phyloP scores from a whole-genome alignment of 371 early-diverging fungal genomes.

The Lichtheimia hyalospora region DNA sequence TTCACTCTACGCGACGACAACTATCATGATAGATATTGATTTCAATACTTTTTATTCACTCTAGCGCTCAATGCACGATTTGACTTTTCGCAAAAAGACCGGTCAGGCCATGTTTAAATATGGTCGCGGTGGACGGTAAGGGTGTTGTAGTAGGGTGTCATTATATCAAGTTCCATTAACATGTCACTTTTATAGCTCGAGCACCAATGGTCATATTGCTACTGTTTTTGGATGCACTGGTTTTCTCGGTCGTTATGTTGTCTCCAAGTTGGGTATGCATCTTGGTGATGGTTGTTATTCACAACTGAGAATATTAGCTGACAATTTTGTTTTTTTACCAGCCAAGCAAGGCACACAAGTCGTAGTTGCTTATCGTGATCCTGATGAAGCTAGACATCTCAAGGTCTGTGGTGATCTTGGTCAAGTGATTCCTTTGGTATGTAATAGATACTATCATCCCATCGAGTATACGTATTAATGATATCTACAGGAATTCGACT shows the following conservation, averaged over 20 bases:
- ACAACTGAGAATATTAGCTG: not conserved
- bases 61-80: slow-evolving; percentile 68
- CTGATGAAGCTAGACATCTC: slow-evolving; percentile 84
- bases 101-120: slow-evolving; percentile 68
- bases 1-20: not conserved
- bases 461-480: too few species aligned
- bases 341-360: slow-evolving; percentile 84
- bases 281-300: not conserved
- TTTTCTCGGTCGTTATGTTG: slow-evolving; percentile 93
- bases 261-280: slow-evolving; percentile 79
- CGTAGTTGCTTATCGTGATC: slow-evolving; percentile 90
- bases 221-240: slow-evolving; percentile 98
- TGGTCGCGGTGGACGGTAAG: slow-evolving; percentile 73
- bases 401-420: slow-evolving; percentile 95
- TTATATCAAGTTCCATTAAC: not conserved
- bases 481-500: slow-evolving; percentile 74
- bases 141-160: not conserved
- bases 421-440: slow-evolving; percentile 84
- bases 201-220: slow-evolving; percentile 82
- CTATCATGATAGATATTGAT: too few species aligned
- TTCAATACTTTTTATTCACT: too few species aligned
- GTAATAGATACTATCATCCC: not conserved
- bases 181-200: slow-evolving; percentile 33
- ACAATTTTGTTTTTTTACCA: slow-evolving; percentile 6
- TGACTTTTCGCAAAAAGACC: slow-evolving; percentile 67